Conservation (phyloP, 1,284 basidiomycete genomes). For the Vanrija sp. region DNA sequence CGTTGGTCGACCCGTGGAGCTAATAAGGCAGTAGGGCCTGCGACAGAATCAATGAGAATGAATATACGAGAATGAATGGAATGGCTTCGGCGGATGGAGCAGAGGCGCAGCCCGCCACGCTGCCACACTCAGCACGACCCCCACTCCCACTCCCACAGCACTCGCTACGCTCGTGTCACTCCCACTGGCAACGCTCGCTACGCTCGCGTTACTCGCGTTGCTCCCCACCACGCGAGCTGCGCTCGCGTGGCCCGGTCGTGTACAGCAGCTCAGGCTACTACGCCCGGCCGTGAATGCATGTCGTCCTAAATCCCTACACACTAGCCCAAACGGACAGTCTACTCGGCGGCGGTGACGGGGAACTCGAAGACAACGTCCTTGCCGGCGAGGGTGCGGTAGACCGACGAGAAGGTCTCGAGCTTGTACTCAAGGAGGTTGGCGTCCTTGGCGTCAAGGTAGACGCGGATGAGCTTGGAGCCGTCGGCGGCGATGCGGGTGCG, state of each 20-base stretch:
- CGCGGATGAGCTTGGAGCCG: constrained; percentile 88
- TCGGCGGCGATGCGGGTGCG: constrained; percentile 86
- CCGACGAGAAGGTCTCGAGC: constrained; percentile 53
- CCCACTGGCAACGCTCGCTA: too few relatives aligned
- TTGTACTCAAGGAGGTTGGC: constrained; percentile 99
- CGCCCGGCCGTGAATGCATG: constrained; percentile 30
- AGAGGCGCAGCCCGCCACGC: too few relatives aligned
- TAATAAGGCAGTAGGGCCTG: too few relatives aligned
- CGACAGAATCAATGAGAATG: too few relatives aligned
- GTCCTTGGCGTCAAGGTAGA: constrained; percentile 99
- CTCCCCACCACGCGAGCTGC: too few relatives aligned
- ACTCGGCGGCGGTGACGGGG: constrained; percentile 43
- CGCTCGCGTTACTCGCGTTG: too few relatives aligned
- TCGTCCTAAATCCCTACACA: constrained; percentile 24
- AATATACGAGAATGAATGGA: too few relatives aligned
- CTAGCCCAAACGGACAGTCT: constrained; percentile 21
- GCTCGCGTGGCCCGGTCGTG: background rate
- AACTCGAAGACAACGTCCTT: constrained; percentile 51
- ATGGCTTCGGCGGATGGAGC: too few relatives aligned
- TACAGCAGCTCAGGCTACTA: constrained; percentile 16
- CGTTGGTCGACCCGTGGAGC: too few relatives aligned
- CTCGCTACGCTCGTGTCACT: too few relatives aligned
- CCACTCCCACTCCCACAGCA: too few relatives aligned
- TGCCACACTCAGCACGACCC: too few relatives aligned
- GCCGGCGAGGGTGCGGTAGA: constrained; percentile 49